Percentiles rank a stretch among this genome's conserved stretches.
phyloP scores from a whole-genome alignment of 176 grass and related monocot genomes.

The Musa acuminata region DNA sequence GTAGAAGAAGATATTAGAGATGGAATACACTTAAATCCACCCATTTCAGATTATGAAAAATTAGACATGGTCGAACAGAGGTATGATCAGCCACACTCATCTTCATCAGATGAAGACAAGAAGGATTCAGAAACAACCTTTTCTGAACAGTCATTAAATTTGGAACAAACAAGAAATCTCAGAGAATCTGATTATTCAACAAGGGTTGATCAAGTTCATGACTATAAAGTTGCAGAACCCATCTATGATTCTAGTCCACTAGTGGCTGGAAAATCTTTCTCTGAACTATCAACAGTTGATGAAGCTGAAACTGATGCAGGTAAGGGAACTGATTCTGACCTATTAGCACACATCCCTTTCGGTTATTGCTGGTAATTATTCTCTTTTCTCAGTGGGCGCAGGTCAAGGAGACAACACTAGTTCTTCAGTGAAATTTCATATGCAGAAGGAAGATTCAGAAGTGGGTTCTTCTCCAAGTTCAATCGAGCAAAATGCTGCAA shows the following conservation, averaged over 20 bases:
- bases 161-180: neutral
- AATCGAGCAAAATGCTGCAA: neutral
- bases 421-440: neutral
- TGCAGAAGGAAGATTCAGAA: neutral
- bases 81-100: neutral
- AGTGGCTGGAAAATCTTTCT: neutral
- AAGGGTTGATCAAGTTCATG: neutral
- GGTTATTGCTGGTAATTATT: neutral
- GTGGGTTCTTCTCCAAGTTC: neutral
- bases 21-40: neutral
- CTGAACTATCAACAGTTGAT: neutral
- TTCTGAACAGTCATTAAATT: neutral
- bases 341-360: neutral
- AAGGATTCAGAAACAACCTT: neutral
- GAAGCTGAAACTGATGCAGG: slow-evolving; percentile 14
- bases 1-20: slow-evolving; percentile 4
- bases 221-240: neutral
- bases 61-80: slow-evolving; percentile 11
- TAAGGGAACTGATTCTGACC: neutral
- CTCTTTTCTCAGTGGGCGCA: neutral
- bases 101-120: neutral
- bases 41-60: slow-evolving; percentile 11
- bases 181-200: neutral
- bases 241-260: neutral
- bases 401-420: neutral